Evolutionary conservation across 495 filamentous ascomycete genomes (phyloP), one percentile per base, ranked within the genome.

Genomic region (Clohesyomyces aquaticus): DNA sequence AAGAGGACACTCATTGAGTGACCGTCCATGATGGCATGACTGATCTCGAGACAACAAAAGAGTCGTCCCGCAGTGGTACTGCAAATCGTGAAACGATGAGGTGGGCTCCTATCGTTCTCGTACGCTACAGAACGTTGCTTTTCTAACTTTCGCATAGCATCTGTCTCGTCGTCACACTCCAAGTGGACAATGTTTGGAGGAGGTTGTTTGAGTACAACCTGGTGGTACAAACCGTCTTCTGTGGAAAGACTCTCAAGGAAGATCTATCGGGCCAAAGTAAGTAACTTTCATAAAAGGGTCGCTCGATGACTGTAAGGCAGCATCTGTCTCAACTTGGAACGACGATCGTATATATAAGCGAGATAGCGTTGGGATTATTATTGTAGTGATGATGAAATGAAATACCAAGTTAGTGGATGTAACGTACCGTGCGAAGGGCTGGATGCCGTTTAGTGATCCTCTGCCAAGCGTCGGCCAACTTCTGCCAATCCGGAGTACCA

Each of bases 361-460:
- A n/a, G n/a, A n/a, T n/a, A n/a, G n/a, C n/a, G n/a, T n/a, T n/a
- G n/a, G n/a, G n/a, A n/a, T n/a, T n/a, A n/a, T n/a, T n/a, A n/a
- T n/a, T n/a, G n/a, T n/a, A n/a, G n/a, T n/a, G n/a, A n/a, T n/a
- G n/a, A n/a, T n/a, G n/a, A n/a, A n/a, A n/a, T n/a, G n/a, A n/a
- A n/a, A n/a, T n/a, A n/a, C n/a, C n/a, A n/a, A n/a, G n/a, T n/a
- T n/a, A n/a, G n/a, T n/a, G n/a, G n/a, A n/a, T n/a, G n/a, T n/a
- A n/a, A n/a, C n/a, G n/a, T 1, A 84, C 69, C 0, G 82, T 84
- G 6, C 82, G 77, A 41, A 85, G 70, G 67, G 81, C 78, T 2
- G 80, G 66, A 70, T 85, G 82, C 38, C 79, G 77, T 29, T 75
- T 68, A 9, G 79, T 72, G 1, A 85, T 76, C 45, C 73, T 63